Evolutionary conservation across 202 grass and related monocot genomes (phyloP).

Genomic region (Hordeum pubiflorum): DNA sequence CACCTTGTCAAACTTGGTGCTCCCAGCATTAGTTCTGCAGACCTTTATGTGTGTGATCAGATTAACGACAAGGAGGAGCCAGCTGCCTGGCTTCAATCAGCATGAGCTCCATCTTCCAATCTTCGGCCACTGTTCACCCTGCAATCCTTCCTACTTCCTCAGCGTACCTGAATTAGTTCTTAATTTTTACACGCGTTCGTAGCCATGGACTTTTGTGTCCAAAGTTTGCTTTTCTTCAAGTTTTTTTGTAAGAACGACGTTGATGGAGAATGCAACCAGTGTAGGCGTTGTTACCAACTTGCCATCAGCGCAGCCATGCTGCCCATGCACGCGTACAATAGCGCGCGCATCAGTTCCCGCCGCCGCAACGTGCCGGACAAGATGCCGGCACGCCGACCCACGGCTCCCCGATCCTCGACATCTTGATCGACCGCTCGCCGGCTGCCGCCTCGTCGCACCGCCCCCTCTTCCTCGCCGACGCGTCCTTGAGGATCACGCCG

Average conservation of each 20-base stretch:
- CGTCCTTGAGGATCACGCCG: conserved; percentile 46
- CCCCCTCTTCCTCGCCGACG: conserved; percentile 34
- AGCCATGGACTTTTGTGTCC: neutral
- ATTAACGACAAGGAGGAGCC: neutral
- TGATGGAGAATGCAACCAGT: neutral
- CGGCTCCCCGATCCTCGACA: conserved; percentile 36
- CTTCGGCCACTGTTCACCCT: neutral
- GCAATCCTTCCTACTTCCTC: neutral
- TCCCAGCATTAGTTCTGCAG: neutral
- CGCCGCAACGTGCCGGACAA: conserved; percentile 24
- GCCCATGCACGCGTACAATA: neutral
- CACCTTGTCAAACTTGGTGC: neutral
- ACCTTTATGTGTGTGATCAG: neutral
- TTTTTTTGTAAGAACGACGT: conserved; percentile 4
- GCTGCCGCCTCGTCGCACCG: conserved; percentile 43
- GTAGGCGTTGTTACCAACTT: neutral
- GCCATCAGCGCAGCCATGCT: neutral
- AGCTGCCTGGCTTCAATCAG: neutral
- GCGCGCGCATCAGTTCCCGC: conserved; percentile 25
- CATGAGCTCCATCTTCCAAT: neutral
- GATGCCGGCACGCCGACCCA: conserved; percentile 41
- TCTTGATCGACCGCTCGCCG: conserved; percentile 55
- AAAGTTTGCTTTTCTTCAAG: neutral
- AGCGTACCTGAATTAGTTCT: neutral
- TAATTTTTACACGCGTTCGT: neutral